Evolutionary conservation across 2,329 filamentous ascomycete genomes (phyloP).

Genomic region (Fusarium austroafricanum): DNA sequence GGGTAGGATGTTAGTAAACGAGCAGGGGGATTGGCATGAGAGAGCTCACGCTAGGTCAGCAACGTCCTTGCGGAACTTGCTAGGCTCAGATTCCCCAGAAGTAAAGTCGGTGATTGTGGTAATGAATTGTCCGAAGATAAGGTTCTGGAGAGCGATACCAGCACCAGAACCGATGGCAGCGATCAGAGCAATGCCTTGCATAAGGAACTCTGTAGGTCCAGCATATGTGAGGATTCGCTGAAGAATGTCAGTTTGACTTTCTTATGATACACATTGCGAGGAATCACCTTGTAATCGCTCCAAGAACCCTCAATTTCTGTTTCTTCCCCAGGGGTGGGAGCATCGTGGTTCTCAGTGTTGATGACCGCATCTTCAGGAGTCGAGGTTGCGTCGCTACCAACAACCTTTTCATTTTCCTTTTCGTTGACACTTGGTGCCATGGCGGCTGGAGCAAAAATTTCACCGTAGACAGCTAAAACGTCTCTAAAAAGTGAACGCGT

Average conservation of each 20-base stretch:
- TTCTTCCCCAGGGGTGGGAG: slow-evolving; percentile 14
- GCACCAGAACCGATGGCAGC: slow-evolving; percentile 53
- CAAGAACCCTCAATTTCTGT: slow-evolving; percentile 35
- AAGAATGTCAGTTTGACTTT: slow-evolving; percentile 10
- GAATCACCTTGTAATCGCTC: slow-evolving; percentile 40
- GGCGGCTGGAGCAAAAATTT: background rate
- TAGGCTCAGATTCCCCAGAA: slow-evolving; percentile 40
- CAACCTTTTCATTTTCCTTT: slow-evolving; percentile 30
- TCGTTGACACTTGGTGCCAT: slow-evolving; percentile 31
- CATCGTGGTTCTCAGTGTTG: slow-evolving; percentile 12
- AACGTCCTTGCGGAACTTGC: slow-evolving; percentile 48
- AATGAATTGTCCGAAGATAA: slow-evolving; percentile 55
- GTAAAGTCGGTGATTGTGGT: slow-evolving; percentile 52
- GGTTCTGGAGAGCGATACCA: slow-evolving; percentile 53
- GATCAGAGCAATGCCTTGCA: slow-evolving; percentile 47
- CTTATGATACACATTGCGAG: background rate
- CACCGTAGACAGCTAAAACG: background rate
- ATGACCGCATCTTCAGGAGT: slow-evolving; percentile 19
- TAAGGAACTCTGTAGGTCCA: slow-evolving; percentile 43
- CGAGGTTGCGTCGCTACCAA: slow-evolving; percentile 5
- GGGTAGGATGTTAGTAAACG: slow-evolving; percentile 38
- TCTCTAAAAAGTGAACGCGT: background rate
- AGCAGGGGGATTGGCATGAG: slow-evolving; percentile 8
- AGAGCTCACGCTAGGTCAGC: slow-evolving; percentile 53
- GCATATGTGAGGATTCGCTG: slow-evolving; percentile 51